Evolutionary conservation across 2,329 filamentous ascomycete species (phyloP).

Genomic region (Botrytis aclada): DNA sequence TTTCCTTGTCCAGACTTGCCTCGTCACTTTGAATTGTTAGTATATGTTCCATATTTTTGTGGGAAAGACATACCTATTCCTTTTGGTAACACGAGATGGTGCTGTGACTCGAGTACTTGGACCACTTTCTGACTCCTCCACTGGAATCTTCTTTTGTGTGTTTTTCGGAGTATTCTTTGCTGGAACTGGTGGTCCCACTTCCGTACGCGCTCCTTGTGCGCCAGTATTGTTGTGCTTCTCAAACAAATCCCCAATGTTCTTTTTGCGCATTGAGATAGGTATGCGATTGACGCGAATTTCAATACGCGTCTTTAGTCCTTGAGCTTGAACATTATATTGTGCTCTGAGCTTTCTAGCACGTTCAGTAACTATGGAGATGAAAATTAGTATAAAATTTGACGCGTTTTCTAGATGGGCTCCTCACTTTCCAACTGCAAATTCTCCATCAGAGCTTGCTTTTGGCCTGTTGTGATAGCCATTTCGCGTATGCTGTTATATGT

Average conservation of each 20-base stretch:
- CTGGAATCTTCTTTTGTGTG: constrained; percentile 31
- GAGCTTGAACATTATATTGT: constrained; percentile 84
- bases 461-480: constrained; percentile 63
- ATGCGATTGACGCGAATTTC: constrained; percentile 94
- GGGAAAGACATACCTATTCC: constrained; percentile 47
- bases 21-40: constrained; percentile 51
- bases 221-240: constrained; percentile 31
- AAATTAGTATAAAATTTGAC: constrained; percentile 23
- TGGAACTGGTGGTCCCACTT: constrained; percentile 22
- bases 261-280: constrained; percentile 71
- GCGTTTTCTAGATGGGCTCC: constrained; percentile 34
- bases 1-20: constrained; percentile 71
- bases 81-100: constrained; percentile 44
- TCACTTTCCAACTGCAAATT: constrained; percentile 86
- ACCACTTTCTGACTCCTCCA: constrained; percentile 28
- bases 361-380: constrained; percentile 65
- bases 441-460: constrained; percentile 85
- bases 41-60: neutral
- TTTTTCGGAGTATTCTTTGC: constrained; percentile 27
- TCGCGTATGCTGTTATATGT: constrained; percentile 40
- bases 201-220: constrained; percentile 11
- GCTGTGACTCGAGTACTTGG: constrained; percentile 28
- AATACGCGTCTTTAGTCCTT: constrained; percentile 78
- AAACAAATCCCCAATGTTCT: constrained; percentile 75
- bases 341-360: constrained; percentile 82